Evolutionary conservation across 2,329 filamentous ascomycete genomes (phyloP), one percentile per base, ranked within the genome.

Genomic region (Stachybotrys chartarum): DNA sequence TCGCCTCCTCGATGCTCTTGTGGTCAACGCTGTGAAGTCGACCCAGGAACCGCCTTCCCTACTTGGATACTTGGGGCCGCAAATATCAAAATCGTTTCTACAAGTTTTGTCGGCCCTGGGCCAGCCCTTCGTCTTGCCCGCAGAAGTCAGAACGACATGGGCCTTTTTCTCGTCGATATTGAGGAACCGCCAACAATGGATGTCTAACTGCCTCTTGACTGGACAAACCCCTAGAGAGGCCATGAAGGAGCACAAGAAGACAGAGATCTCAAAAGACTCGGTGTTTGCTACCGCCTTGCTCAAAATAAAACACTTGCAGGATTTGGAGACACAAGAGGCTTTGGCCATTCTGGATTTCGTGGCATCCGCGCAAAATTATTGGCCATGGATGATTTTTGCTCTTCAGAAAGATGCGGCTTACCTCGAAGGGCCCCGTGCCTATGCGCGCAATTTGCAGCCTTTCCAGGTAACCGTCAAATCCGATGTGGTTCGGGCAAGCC

Each of bases 151-250:
- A 47, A 78, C 79, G 7, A 87, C 91, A 18, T 99, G 93, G 94
- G 84, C 83, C 55, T 86, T 99, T 65, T 84, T 97, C 54, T 89
- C 92, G 3, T 86, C 87, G 3, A 87, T 97, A 50, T 83, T 99
- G 57, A 88, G 88, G 61, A 92, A 91, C 67, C 86, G 91, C 59
- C 94, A 99, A 68, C 92, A 96, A 66, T 97, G 93, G 90, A 90
- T 99, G 75, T 90, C 93, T 0, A 90, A 96, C 58, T 96, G 92
- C 66, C 79, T 99, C 8, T 83, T 97, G 45, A 97, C 91, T 7
- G 94, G 92, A 24, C 87, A 86, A 65, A 91, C 91, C 0, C 91
- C 93, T 5, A 84, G 89, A 58, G 85, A 94, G 62, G 82, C 87
- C 6, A 75, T 91, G 64, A 84, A 74, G 48, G 78, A 77, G 50